A percentile compares a stretch with the other conserved stretches of the same genome.
phyloP scores from a whole-genome alignment of 345 rosid genomes.

The Hibiscus trionum region DNA sequence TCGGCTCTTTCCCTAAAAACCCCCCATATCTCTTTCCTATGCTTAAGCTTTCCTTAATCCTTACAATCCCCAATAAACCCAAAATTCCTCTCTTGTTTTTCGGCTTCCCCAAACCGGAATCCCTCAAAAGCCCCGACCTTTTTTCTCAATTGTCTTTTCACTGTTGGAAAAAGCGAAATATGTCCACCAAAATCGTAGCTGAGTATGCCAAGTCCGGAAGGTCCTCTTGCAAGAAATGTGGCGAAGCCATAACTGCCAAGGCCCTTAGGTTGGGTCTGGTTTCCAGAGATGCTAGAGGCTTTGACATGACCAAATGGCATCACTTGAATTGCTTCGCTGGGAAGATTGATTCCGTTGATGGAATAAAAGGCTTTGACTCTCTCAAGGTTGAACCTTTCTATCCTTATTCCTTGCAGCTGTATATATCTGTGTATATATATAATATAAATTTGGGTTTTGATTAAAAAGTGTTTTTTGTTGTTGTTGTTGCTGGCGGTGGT shows the following conservation, averaged over 20 bases:
- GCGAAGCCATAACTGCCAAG: conserved; percentile 39
- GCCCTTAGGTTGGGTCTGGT: conserved; percentile 53
- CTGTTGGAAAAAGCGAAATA: background rate
- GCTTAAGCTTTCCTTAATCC: background rate
- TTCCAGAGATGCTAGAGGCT: conserved; percentile 54
- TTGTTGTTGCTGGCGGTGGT: background rate
- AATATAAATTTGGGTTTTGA: too few relatives aligned
- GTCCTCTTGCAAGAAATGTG: conserved; percentile 72
- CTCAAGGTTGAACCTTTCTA: conserved; percentile 41
- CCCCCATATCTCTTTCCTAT: background rate
- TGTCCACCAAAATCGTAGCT: conserved; percentile 34
- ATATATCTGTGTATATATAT: background rate
- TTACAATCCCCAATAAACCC: background rate
- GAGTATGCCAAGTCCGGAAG: conserved; percentile 86
- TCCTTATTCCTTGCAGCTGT: background rate
- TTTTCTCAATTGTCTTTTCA: background rate
- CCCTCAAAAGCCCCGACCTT: background rate
- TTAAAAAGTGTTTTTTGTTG: background rate
- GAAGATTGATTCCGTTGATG: conserved; percentile 31
- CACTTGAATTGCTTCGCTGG: conserved; percentile 58
- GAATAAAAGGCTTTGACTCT: conserved; percentile 47
- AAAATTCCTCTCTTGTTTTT: background rate
- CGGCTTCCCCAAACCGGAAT: background rate
- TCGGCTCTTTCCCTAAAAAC: too few relatives aligned
- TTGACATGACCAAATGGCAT: conserved; percentile 73